phyloP scores from a whole-genome alignment of 2,329 filamentous ascomycete species.

The Ophiostoma piceae region DNA sequence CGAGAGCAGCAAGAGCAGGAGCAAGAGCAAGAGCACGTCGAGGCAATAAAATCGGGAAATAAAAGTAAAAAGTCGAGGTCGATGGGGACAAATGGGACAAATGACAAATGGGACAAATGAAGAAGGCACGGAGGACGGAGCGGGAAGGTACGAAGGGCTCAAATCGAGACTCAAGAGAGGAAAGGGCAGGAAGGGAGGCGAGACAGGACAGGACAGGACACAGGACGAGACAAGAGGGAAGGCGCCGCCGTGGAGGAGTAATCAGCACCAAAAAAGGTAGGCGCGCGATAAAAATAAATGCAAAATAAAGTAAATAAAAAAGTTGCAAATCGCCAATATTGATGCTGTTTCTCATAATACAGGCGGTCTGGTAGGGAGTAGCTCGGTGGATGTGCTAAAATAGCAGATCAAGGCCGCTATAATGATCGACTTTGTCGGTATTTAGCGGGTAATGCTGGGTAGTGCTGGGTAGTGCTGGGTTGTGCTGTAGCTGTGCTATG shows the following conservation, averaged over 20 bases:
- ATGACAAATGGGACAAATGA: background rate
- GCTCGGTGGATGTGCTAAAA: background rate
- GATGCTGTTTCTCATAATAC: background rate
- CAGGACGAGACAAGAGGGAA: conserved; percentile 2
- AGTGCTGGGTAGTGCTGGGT: background rate
- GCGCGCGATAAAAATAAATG: background rate
- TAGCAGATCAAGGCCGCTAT: background rate
- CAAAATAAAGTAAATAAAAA: conserved; percentile 12
- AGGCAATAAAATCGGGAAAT: background rate
- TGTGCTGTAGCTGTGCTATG: background rate
- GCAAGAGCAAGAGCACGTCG: background rate
- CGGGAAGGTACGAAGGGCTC: background rate
- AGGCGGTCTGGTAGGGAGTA: background rate
- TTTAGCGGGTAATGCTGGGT: too few relatives aligned
- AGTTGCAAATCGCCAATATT: background rate
- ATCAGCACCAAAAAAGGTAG: conserved; percentile 3
- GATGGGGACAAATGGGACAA: background rate
- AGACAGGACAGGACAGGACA: too few relatives aligned
- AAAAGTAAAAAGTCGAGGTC: background rate
- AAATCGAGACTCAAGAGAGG: background rate
- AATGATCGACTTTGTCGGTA: background rate
- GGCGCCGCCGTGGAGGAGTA: background rate
- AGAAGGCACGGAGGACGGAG: conserved; percentile 9
- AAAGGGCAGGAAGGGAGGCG: background rate
- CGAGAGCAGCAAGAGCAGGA: background rate